Conservation (phyloP, 805 yeast genomes). For the Myxozyma sirexii region DNA sequence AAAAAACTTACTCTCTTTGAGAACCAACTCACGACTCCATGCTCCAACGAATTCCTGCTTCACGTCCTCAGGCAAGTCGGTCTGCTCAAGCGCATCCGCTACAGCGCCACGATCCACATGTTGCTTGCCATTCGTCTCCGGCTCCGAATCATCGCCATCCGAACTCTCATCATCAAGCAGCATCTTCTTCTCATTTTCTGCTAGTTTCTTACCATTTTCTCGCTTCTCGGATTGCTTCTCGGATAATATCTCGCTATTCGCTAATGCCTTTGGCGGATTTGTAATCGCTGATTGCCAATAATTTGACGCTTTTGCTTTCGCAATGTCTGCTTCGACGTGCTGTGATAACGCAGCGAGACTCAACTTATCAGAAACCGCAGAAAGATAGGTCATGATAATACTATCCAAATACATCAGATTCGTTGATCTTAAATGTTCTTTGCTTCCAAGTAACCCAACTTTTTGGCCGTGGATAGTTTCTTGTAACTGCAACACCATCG, state of each 20-base stretch:
- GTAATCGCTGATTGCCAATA: slow-evolving; percentile 12
- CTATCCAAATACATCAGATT: slow-evolving; percentile 12
- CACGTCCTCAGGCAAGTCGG: not conserved
- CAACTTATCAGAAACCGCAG: slow-evolving; percentile 13
- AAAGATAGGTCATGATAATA: slow-evolving; percentile 13
- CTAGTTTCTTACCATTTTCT: not conserved
- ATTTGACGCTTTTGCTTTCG: not conserved
- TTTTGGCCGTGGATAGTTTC: slow-evolving; percentile 6
- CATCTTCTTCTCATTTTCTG: not conserved
- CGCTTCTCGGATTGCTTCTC: not conserved
- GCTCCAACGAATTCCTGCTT: slow-evolving; percentile 10
- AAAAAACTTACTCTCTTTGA: slow-evolving; percentile 14
- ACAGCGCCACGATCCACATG: slow-evolving; percentile 9
- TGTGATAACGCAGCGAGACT: not conserved
- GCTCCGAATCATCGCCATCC: not conserved
- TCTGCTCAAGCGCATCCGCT: not conserved
- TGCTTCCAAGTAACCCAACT: not conserved
- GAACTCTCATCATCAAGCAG: not conserved
- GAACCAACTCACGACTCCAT: slow-evolving; percentile 23
- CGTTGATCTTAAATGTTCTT: not conserved
- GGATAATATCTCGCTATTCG: not conserved
- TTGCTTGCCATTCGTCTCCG: not conserved
- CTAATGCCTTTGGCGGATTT: slow-evolving; percentile 8
- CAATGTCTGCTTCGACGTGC: slow-evolving; percentile 7
- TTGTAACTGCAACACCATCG: slow-evolving; percentile 30